Evolutionary conservation across 371 early-diverging fungal genomes (phyloP), one percentile per base, ranked within the genome.

Genomic region (Mortierella sp.): DNA sequence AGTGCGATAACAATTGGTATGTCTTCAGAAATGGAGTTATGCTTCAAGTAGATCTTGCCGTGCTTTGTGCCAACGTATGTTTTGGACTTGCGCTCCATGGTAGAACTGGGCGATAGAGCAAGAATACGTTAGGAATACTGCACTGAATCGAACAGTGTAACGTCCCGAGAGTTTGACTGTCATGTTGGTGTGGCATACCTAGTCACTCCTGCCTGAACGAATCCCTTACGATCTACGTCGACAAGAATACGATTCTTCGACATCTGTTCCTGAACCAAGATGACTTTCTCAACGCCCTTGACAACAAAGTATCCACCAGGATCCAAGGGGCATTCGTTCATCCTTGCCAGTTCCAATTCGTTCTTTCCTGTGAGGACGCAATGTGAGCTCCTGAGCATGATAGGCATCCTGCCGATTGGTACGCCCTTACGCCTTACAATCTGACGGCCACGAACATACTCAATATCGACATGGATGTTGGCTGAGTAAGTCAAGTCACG

Each of bases 231-330:
- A 68, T 99, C 99, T 0, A 85, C 84, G 61, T 99, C 99, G 21
- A 99, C 95, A 79, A 99, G 95, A 62, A 99, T 99, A 84, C 99
- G 92, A 86, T 99, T 99, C 83, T 99, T 99, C n/a, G 97, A 95
- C 80, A 99, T 86, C 72, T 99, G 99, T 85, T 99, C 99, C 82
- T 99, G 99, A 27, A 99, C 98, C 57, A 99, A 79, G 85, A 99
- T 97, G 6, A 99, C 99, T 82, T 99, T 98, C 82, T 99, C 99
- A 0, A 95, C 93, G 28, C 99, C 99, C 51, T 96, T 94, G 54
- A 99, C 94, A 25, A 99, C 91, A 86, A 99, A 99, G 81, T 99
- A 99, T 49, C 99, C 99, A 48, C 99, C 98, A n/a, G 98, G 98
- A 85, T 99, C 99, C 64, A 98, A 78, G 7, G 98, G 98, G 78